phyloP scores from a whole-genome alignment of 495 filamentous ascomycete genomes.

The Xylaria grammica region DNA sequence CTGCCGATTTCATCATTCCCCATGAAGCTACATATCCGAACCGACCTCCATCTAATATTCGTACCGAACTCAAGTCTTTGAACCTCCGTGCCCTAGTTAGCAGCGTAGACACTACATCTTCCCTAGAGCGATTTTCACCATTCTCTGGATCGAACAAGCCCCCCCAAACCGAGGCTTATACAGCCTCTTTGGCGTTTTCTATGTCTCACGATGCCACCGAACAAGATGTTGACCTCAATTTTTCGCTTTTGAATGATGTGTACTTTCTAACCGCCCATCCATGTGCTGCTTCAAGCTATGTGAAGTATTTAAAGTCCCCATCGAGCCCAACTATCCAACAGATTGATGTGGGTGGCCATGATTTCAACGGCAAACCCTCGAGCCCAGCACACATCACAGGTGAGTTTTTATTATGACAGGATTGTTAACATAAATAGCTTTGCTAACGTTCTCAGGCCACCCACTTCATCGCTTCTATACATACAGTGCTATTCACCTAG shows the following conservation, averaged over 20 bases:
- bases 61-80: slow-evolving; percentile 51
- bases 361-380: slow-evolving; percentile 45
- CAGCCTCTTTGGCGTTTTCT: slow-evolving; percentile 59
- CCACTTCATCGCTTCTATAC: slow-evolving; percentile 66
- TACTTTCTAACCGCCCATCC: slow-evolving; percentile 70
- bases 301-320: slow-evolving; percentile 53
- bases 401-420: slow-evolving; percentile 26
- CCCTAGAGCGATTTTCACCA: slow-evolving; percentile 37
- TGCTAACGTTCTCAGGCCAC: slow-evolving; percentile 55
- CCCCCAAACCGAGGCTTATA: slow-evolving; percentile 50
- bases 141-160: slow-evolving; percentile 40
- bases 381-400: slow-evolving; percentile 46
- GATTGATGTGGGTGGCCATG: slow-evolving; percentile 50
- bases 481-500: slow-evolving; percentile 61
- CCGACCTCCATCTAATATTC: slow-evolving; percentile 41
- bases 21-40: slow-evolving; percentile 56
- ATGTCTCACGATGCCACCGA: slow-evolving; percentile 45
- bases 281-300: slow-evolving; percentile 62
- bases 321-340: slow-evolving; percentile 58
- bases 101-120: slow-evolving; percentile 43
- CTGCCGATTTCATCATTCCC: slow-evolving; percentile 64
- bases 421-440: neutral
- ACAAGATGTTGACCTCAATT: slow-evolving; percentile 47
- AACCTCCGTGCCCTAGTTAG: slow-evolving; percentile 42
- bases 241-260: slow-evolving; percentile 64